Conservation (phyloP, 2,329 filamentous ascomycete genomes). For the Hymenoscyphus salicellus region DNA sequence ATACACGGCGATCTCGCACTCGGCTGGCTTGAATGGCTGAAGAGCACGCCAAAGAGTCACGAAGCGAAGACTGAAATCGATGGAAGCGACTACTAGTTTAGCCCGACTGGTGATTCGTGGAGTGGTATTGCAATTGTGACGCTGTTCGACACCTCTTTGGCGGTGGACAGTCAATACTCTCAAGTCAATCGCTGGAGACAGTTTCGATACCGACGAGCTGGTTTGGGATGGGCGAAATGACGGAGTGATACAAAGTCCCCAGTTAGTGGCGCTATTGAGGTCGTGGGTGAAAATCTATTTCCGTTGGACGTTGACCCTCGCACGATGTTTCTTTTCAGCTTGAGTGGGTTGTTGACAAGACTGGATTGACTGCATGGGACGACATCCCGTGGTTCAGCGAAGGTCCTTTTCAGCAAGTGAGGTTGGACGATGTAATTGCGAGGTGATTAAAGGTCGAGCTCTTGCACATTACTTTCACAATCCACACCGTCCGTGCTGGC, state of each 20-base stretch:
- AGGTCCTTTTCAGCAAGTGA: neutral
- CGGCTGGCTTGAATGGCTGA: neutral
- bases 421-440: neutral
- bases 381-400: neutral
- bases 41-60: neutral
- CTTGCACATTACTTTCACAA: conserved; percentile 2
- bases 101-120: neutral
- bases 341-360: neutral
- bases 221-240: conserved; percentile 6
- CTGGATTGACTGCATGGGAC: conserved; percentile 1
- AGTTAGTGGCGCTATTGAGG: neutral
- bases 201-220: conserved; percentile 8
- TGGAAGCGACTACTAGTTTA: neutral
- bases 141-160: neutral
- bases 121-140: neutral
- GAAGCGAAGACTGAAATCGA: neutral
- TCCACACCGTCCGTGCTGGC: conserved; percentile 5
- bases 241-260: conserved; percentile 6
- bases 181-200: neutral
- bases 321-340: conserved; percentile 7
- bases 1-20: neutral
- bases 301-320: conserved; percentile 3
- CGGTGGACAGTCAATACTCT: neutral
- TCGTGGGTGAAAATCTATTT: conserved; percentile 9
- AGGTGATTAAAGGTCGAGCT: neutral